Conservation (phyloP, 2,329 filamentous ascomycete species). For the Zymoseptoria crescenta region DNA sequence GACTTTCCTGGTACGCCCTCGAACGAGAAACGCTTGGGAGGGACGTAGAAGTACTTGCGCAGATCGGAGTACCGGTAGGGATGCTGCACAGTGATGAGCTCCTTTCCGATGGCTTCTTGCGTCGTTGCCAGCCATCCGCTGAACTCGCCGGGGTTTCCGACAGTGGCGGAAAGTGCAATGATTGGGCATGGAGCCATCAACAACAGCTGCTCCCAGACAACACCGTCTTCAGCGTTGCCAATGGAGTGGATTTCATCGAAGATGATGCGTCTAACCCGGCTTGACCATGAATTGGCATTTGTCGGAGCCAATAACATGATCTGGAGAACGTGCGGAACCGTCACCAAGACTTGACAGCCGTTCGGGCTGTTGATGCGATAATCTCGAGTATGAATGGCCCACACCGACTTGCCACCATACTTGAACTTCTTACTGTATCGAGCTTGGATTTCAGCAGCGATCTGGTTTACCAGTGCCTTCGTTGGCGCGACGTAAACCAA, state of each 20-base stretch:
- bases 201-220: conserved; percentile 72
- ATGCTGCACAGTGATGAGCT: conserved; percentile 62
- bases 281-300: conserved; percentile 61
- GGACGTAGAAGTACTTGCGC: conserved; percentile 62
- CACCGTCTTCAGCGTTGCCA: conserved; percentile 65
- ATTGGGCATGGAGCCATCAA: conserved; percentile 68
- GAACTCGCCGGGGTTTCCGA: conserved; percentile 67
- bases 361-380: conserved; percentile 65
- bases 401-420: conserved; percentile 58
- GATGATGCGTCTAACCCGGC: conserved; percentile 64
- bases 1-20: conserved; percentile 41
- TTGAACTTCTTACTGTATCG: conserved; percentile 61
- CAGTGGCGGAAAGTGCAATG: conserved; percentile 70
- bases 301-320: conserved; percentile 63
- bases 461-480: conserved; percentile 76
- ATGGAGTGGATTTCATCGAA: conserved; percentile 80
- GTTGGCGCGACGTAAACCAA: conserved; percentile 75
- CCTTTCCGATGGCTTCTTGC: conserved; percentile 54
- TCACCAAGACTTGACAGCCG: conserved; percentile 68
- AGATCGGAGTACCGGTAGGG: conserved; percentile 66
- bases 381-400: conserved; percentile 71
- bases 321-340: conserved; percentile 69
- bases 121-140: conserved; percentile 58
- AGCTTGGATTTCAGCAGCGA: conserved; percentile 69
- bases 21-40: conserved; percentile 45